These are phyloP conservation scores for Apiospora koreana DNA, from an alignment of 2,329 filamentous ascomycete species.

Conservation along the genomic window DNA sequence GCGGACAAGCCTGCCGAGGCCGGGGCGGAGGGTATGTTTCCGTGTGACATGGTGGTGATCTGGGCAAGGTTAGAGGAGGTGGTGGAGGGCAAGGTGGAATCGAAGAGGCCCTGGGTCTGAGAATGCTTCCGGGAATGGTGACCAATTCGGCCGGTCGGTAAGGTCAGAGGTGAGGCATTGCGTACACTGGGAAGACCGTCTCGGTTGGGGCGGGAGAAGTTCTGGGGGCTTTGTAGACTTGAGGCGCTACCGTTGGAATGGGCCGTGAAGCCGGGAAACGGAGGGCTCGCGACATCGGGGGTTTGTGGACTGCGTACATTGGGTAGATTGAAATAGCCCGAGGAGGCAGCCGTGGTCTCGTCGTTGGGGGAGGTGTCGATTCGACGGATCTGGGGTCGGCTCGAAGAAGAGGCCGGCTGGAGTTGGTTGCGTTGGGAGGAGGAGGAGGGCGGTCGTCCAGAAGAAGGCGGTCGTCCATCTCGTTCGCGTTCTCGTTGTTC, in stretches of 20 bases:
- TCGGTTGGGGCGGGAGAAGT: constrained; percentile 57
- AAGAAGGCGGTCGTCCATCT: background rate
- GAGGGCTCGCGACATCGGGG: constrained; percentile 44
- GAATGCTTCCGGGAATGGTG: constrained; percentile 60
- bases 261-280: constrained; percentile 49
- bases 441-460: background rate
- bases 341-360: constrained; percentile 20
- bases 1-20: constrained; percentile 50
- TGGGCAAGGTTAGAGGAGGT: constrained; percentile 56
- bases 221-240: constrained; percentile 54
- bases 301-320: constrained; percentile 44
- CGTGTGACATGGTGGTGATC: constrained; percentile 43
- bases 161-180: constrained; percentile 45
- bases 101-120: constrained; percentile 75
- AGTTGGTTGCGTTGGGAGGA: background rate
- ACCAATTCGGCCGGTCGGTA: constrained; percentile 36
- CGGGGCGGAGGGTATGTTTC: constrained; percentile 30
- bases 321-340: constrained; percentile 38
- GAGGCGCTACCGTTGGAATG: constrained; percentile 49
- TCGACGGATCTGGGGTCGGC: constrained; percentile 40
- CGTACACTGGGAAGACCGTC: constrained; percentile 34
- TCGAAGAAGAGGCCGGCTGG: constrained; percentile 24
- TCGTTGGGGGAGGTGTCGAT: constrained; percentile 40
- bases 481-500: background rate
- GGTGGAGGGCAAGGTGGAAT: constrained; percentile 69